Percentiles rank a stretch among this genome's conserved stretches.
Conservation (phyloP, 768 basidiomycete genomes). For the Inosperma sp. region DNA sequence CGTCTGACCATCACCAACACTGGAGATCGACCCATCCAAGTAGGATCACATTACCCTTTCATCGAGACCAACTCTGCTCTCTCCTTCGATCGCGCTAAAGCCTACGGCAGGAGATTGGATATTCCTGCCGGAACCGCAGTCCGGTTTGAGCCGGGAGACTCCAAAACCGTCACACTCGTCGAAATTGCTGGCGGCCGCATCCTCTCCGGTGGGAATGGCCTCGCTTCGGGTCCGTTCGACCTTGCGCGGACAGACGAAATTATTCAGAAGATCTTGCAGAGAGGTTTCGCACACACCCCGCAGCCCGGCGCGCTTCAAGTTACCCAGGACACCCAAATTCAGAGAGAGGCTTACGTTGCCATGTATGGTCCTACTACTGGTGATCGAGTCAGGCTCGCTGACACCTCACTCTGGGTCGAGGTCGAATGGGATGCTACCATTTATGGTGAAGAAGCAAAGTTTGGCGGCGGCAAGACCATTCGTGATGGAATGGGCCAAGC, state of each 20-base stretch:
- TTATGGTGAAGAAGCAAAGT: constrained; percentile 97
- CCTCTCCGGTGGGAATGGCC: constrained; percentile 74
- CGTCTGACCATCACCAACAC: constrained; percentile 9
- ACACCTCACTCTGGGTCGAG: constrained; percentile 87
- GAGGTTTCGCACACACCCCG: constrained; percentile 65
- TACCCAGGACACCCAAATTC: constrained; percentile 48
- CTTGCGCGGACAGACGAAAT: constrained; percentile 42
- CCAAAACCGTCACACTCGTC: constrained; percentile 78
- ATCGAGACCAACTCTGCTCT: constrained; percentile 82
- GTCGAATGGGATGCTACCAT: constrained; percentile 69
- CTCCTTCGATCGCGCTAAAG: constrained; percentile 73
- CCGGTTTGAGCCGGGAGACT: constrained; percentile 92
- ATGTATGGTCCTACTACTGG: constrained; percentile 97
- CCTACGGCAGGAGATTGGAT: constrained; percentile 85
- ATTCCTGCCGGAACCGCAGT: constrained; percentile 94
- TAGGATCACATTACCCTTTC: constrained; percentile 95
- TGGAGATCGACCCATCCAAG: constrained; percentile 35
- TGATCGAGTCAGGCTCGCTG: constrained; percentile 83
- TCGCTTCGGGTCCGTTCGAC: constrained; percentile 58
- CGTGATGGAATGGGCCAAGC: constrained; percentile 98
- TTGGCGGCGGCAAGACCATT: constrained; percentile 87
- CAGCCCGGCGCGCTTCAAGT: constrained; percentile 60
- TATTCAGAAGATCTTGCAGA: constrained; percentile 44
- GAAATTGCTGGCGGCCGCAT: constrained; percentile 66
- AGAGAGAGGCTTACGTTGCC: constrained; percentile 72